Conservation (phyloP, 2,329 filamentous ascomycete genomes). For the Trichoderma guizhouense region DNA sequence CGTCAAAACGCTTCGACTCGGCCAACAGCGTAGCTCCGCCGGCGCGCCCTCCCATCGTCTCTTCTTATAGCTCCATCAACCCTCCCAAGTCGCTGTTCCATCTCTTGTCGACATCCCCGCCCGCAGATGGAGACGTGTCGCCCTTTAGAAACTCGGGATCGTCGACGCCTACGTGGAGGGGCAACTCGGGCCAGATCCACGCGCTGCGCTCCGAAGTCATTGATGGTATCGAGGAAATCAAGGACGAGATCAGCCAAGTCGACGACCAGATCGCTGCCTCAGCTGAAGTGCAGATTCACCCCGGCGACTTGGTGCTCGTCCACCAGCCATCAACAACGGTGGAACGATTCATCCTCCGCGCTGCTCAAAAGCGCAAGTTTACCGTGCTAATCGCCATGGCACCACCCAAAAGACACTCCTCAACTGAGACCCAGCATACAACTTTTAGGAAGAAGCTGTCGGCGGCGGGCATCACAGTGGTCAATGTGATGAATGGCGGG, state of each 20-base stretch:
- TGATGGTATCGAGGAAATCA: constrained; percentile 90
- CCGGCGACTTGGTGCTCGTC: constrained; percentile 87
- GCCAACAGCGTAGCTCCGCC: constrained; percentile 29
- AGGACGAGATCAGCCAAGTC: constrained; percentile 89
- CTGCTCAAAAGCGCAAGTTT: constrained; percentile 85
- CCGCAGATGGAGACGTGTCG: constrained; percentile 43
- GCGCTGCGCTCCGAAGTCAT: constrained; percentile 88
- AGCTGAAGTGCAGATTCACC: constrained; percentile 87
- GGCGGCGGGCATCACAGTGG: constrained; percentile 73
- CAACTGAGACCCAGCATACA: constrained; percentile 42
- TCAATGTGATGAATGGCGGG: constrained; percentile 79
- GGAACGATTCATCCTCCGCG: constrained; percentile 83
- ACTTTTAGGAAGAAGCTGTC: constrained; percentile 74
- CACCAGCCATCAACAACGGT: constrained; percentile 83
- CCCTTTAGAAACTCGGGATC: constrained; percentile 47
- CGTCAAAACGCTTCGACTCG: constrained; percentile 28
- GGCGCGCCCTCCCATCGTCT: constrained; percentile 57
- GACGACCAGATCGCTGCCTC: constrained; percentile 90
- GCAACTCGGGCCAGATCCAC: constrained; percentile 48
- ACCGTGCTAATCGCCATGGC: constrained; percentile 81
- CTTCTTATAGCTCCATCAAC: constrained; percentile 62
- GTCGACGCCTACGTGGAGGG: constrained; percentile 45
- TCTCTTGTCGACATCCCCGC: constrained; percentile 70
- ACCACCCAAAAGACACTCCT: constrained; percentile 38
- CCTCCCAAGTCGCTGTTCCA: constrained; percentile 80